phyloP scores from a whole-genome alignment of 768 basidiomycete species.

The Antrodiella citrinella region DNA sequence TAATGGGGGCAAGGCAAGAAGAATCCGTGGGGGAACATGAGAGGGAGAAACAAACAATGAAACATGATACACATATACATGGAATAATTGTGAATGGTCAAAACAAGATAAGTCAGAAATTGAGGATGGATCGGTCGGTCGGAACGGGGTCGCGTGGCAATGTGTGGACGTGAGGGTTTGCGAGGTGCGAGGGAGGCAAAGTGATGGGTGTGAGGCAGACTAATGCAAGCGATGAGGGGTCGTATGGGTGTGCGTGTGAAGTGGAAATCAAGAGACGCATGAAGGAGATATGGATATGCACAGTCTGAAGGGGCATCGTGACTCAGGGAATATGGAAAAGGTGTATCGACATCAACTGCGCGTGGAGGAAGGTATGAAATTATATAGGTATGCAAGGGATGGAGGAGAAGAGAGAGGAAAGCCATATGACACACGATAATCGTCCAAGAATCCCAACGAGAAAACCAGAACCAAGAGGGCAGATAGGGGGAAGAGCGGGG shows the following conservation, averaged over 20 bases:
- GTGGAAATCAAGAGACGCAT: neutral
- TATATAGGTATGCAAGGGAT: neutral
- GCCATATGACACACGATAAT: neutral
- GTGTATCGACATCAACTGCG: neutral
- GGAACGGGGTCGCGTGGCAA: neutral
- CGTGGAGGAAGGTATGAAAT: neutral
- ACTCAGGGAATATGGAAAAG: neutral
- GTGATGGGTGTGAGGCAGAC: neutral
- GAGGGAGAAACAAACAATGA: too few species aligned
- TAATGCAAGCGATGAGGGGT: neutral
- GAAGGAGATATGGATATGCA: neutral
- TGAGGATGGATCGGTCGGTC: too few species aligned
- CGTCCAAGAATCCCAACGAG: neutral
- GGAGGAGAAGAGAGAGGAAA: neutral
- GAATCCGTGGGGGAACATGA: too few species aligned
- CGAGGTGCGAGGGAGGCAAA: neutral
- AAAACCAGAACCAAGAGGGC: neutral
- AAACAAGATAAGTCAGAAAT: neutral
- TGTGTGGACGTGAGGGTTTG: neutral
- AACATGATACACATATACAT: neutral
- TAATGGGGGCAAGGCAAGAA: neutral
- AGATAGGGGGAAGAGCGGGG: slow-evolving; percentile 2
- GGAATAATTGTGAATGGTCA: neutral
- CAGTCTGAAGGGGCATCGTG: neutral
- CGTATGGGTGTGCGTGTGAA: neutral